phyloP scores from a whole-genome alignment of 345 rosid genomes.

The Carallia brachiata region DNA sequence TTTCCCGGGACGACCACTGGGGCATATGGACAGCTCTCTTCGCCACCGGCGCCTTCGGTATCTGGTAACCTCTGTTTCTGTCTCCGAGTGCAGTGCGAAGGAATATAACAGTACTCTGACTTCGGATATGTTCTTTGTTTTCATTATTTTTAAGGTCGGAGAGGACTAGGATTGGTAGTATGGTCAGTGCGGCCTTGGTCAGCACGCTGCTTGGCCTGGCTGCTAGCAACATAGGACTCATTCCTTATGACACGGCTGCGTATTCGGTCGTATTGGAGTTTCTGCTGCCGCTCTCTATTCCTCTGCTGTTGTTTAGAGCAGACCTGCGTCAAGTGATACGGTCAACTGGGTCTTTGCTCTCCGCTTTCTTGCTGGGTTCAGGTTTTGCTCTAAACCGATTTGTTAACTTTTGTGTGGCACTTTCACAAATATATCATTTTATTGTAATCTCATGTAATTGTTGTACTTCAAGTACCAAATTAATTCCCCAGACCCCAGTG shows the following conservation, averaged over 20 bases:
- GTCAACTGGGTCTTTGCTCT: slow-evolving; percentile 65
- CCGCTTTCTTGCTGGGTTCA: slow-evolving; percentile 78
- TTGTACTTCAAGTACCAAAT: no score
- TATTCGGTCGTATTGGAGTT: slow-evolving; percentile 58
- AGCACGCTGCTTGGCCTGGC: slow-evolving; percentile 85
- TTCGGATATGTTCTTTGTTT: no score
- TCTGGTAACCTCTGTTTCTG: slow-evolving; percentile 44
- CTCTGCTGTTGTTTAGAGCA: slow-evolving; percentile 76
- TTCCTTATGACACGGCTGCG: slow-evolving; percentile 58
- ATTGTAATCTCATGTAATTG: no score
- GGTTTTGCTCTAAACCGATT: slow-evolving; percentile 26
- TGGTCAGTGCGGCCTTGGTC: slow-evolving; percentile 71
- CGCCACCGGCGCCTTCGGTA: slow-evolving; percentile 80
- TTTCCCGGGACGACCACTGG: slow-evolving; percentile 76
- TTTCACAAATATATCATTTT: no score
- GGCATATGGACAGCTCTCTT: slow-evolving; percentile 74
- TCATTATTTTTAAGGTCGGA: slow-evolving; percentile 53
- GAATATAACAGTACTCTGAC: no score
- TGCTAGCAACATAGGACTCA: slow-evolving; percentile 63
- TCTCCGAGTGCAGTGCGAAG: background rate
- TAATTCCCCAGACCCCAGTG: no score
- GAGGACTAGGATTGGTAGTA: slow-evolving; percentile 71
- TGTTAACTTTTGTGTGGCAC: no score
- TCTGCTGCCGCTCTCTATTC: slow-evolving; percentile 64
- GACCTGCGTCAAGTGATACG: slow-evolving; percentile 58